Evolutionary conservation across 2,329 filamentous ascomycete species (phyloP).

Genomic region (Periconia macrospinosa): DNA sequence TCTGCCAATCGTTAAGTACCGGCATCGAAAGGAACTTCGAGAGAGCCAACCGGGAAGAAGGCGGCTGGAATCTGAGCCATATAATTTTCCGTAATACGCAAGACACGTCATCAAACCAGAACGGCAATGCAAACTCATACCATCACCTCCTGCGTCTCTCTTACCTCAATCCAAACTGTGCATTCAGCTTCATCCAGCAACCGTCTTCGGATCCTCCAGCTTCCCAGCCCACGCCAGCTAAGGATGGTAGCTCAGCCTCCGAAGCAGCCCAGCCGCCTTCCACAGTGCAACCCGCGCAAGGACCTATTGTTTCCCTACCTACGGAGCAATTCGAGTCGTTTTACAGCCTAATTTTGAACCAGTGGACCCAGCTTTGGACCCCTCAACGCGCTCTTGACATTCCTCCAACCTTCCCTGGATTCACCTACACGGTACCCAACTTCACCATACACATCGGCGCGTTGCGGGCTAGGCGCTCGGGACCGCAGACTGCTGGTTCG

Average conservation of each 20-base stretch:
- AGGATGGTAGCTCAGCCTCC: background rate
- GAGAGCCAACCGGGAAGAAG: slow-evolving; percentile 18
- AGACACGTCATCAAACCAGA: slow-evolving; percentile 12
- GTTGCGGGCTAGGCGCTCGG: slow-evolving; percentile 23
- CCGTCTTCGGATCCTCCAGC: background rate
- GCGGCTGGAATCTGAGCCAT: slow-evolving; percentile 34
- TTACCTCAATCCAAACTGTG: slow-evolving; percentile 18
- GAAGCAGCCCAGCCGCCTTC: background rate
- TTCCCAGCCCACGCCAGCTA: background rate
- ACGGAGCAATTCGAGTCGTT: slow-evolving; percentile 21
- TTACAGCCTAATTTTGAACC: slow-evolving; percentile 17
- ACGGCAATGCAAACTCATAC: slow-evolving; percentile 24
- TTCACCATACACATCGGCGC: slow-evolving; percentile 33
- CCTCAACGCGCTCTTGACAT: slow-evolving; percentile 26
- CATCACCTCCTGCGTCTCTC: slow-evolving; percentile 35
- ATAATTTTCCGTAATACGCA: slow-evolving; percentile 36
- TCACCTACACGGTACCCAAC: slow-evolving; percentile 22
- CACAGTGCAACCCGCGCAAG: background rate
- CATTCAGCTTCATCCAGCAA: slow-evolving; percentile 29
- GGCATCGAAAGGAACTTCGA: slow-evolving; percentile 30
- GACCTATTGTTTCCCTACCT: slow-evolving; percentile 26
- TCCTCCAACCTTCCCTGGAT: slow-evolving; percentile 12
- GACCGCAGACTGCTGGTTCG: slow-evolving; percentile 14
- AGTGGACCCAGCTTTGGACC: slow-evolving; percentile 31
- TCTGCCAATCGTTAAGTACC: slow-evolving; percentile 24